These are phyloP conservation scores for Entomortierella chlamydospora DNA, from an alignment of 192 early-diverging fungal species.

Conservation along the genomic window DNA sequence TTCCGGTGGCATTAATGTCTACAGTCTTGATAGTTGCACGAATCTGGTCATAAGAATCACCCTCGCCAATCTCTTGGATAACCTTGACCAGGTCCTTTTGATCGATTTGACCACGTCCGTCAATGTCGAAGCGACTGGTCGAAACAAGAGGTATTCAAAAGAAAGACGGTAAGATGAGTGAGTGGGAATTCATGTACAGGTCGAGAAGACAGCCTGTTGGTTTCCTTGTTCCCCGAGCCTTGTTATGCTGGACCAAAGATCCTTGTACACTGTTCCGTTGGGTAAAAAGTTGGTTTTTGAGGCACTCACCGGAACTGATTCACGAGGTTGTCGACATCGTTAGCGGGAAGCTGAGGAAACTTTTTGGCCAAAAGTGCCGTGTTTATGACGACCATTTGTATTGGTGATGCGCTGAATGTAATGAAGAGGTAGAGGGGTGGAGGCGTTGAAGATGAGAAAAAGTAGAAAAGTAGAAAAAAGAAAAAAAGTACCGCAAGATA, in stretches of 20 bases:
- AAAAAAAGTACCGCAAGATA: background rate
- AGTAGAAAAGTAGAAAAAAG: background rate
- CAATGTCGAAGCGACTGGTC: slow-evolving; percentile 63
- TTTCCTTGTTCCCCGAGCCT: too few species aligned
- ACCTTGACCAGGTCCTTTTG: slow-evolving; percentile 73
- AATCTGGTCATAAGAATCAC: slow-evolving; percentile 80
- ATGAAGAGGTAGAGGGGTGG: background rate
- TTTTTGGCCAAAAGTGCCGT: slow-evolving; percentile 63
- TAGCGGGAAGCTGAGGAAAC: slow-evolving; percentile 60
- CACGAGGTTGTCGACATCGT: slow-evolving; percentile 64
- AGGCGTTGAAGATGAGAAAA: background rate
- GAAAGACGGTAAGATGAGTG: background rate
- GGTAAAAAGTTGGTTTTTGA: background rate
- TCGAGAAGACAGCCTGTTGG: background rate
- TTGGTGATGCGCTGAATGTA: background rate
- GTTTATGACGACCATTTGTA: slow-evolving; percentile 61
- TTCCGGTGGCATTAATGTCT: slow-evolving; percentile 71
- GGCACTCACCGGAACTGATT: slow-evolving; percentile 62
- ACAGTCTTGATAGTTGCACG: slow-evolving; percentile 76
- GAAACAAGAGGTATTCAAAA: background rate
- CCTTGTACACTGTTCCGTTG: background rate
- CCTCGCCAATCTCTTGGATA: slow-evolving; percentile 72
- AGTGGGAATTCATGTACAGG: too few species aligned
- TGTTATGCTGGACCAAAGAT: too few species aligned
- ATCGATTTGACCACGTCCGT: slow-evolving; percentile 76